phyloP scores from a whole-genome alignment of 495 filamentous ascomycete genomes.

The Hypoxylon subgilvum region DNA sequence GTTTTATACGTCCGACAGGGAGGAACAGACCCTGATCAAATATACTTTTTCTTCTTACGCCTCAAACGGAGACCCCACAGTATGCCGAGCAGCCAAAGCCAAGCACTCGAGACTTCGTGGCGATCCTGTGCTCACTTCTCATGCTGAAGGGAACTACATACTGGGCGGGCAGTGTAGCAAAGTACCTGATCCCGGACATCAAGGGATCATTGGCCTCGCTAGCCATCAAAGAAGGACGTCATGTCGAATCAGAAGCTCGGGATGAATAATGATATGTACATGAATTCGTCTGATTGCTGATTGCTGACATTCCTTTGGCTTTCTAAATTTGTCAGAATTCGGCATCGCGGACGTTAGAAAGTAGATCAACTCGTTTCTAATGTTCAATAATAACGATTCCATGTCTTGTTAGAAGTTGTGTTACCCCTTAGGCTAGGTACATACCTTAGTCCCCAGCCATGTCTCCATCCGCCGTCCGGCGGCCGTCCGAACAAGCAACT shows the following conservation, averaged over 20 bases:
- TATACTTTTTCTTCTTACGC: slow-evolving; percentile 20
- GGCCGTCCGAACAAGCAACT: slow-evolving; percentile 28
- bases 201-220: background rate
- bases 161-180: no score
- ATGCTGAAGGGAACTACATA: background rate
- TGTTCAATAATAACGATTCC: slow-evolving; percentile 1
- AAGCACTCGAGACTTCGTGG: slow-evolving; percentile 3
- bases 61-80: slow-evolving; percentile 37
- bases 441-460: background rate
- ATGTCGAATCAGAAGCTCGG: slow-evolving; percentile 1
- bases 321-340: slow-evolving; percentile 32
- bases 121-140: background rate
- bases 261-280: slow-evolving; percentile 34
- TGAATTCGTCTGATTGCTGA: slow-evolving; percentile 11
- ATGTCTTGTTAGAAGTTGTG: slow-evolving; percentile 8
- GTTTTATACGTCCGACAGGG: slow-evolving; percentile 29
- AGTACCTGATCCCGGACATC: background rate
- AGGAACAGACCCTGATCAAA: slow-evolving; percentile 31
- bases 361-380: background rate
- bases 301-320: background rate
- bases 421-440: slow-evolving; percentile 1
- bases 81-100: slow-evolving; percentile 6
- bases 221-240: background rate
- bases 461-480: slow-evolving; percentile 18
- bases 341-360: background rate